Conservation (phyloP, 768 basidiomycete genomes). For the Hemileccinum impolitum region DNA sequence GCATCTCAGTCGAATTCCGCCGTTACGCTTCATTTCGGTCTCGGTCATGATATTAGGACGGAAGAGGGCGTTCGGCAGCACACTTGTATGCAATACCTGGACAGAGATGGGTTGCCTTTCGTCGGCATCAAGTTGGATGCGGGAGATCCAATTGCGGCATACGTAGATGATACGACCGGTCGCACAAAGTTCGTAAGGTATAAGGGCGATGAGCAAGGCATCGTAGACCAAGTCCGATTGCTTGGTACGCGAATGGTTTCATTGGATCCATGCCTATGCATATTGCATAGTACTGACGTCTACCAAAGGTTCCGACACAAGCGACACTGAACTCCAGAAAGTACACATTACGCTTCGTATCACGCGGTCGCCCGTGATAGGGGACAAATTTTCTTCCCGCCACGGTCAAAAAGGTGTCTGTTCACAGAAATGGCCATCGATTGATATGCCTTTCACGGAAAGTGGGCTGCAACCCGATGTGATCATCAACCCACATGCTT, state of each 20-base stretch:
- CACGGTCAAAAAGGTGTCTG: conserved; percentile 99
- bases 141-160: conserved; percentile 83
- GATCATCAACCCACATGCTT: conserved; percentile 99
- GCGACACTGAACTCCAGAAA: conserved; percentile 87
- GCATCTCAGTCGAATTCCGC: conserved; percentile 51
- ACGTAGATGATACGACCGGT: conserved; percentile 80
- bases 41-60: conserved; percentile 69
- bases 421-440: conserved; percentile 96
- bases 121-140: conserved; percentile 65
- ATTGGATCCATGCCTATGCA: neutral
- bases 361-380: conserved; percentile 93
- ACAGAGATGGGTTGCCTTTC: conserved; percentile 80
- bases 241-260: conserved; percentile 53
- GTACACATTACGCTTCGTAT: conserved; percentile 91
- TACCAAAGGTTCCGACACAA: conserved; percentile 73
- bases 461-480: conserved; percentile 99
- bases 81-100: conserved; percentile 52
- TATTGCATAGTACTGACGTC: neutral
- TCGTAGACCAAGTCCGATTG: conserved; percentile 87
- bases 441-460: conserved; percentile 99
- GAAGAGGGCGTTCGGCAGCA: conserved; percentile 47
- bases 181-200: conserved; percentile 88
- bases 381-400: conserved; percentile 98
- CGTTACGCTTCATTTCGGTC: conserved; percentile 86
- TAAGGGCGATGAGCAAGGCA: conserved; percentile 91